Evolutionary conservation across 345 rosid genomes (phyloP).

Genomic region (Eutrema japonicum): DNA sequence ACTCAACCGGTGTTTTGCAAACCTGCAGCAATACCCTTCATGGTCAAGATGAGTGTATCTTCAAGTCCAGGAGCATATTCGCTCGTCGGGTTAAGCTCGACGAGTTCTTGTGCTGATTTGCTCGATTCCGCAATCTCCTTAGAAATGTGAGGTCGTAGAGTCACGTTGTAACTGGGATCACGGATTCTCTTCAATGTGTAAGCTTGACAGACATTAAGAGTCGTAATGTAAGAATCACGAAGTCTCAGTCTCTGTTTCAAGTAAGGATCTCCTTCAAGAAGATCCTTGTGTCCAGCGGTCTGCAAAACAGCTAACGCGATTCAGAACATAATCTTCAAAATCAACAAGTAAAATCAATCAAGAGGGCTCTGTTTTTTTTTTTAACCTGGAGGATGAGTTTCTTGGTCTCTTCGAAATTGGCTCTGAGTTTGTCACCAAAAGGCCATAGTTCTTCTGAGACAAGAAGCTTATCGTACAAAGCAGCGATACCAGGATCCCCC

Average conservation of each 20-base stretch:
- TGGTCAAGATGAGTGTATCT: conserved; percentile 92
- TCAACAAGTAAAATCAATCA: neutral
- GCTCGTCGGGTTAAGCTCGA: conserved; percentile 82
- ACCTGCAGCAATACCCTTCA: conserved; percentile 99
- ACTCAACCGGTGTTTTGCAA: conserved; percentile 86
- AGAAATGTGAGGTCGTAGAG: conserved; percentile 72
- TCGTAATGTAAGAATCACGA: conserved; percentile 93
- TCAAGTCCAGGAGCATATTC: conserved; percentile 94
- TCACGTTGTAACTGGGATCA: conserved; percentile 80
- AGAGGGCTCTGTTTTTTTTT: conserved; percentile 12
- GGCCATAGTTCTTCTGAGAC: conserved; percentile 83
- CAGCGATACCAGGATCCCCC: conserved; percentile 95
- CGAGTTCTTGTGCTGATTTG: conserved; percentile 67
- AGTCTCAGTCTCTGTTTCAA: conserved; percentile 92
- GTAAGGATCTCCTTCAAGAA: conserved; percentile 95
- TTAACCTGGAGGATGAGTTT: conserved; percentile 80
- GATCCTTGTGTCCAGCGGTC: conserved; percentile 95
- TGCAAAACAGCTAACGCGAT: conserved; percentile 29
- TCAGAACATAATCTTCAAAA: neutral
- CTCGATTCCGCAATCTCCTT: conserved; percentile 73
- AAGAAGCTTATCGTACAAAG: conserved; percentile 83
- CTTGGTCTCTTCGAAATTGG: conserved; percentile 82
- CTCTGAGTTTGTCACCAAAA: conserved; percentile 73
- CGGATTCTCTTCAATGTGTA: conserved; percentile 91
- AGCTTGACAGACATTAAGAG: conserved; percentile 97